Base-by-base conservation (phyloP, 2,329 filamentous ascomycete genomes). In the Alternaria tenuissima region DNA sequence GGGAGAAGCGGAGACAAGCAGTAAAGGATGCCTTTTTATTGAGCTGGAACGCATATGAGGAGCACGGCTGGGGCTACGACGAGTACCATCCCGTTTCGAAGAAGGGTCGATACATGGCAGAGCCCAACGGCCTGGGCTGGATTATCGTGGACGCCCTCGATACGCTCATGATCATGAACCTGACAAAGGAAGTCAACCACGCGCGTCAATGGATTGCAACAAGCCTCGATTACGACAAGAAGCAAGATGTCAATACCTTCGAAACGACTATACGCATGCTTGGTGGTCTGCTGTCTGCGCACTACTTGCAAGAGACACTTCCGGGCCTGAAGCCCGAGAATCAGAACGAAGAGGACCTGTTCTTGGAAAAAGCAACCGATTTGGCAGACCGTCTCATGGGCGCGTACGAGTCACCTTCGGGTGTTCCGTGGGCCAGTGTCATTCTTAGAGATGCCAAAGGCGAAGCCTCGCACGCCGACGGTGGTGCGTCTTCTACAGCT, bases 231-330 rank as follows among this genome's bases (percentile, higher is more conserved):
- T 98, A 96, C 81, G 89, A 97, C 61, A 93, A 97, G 78, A 86
- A 97, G 72, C 93, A 97, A 77, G 93, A 97, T 76, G 94, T 99
- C 57, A 98, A 93, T 78, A 97, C 93, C 0, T 99, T 98, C 71
- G 95, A 99, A 81, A 98, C 94, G 7, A 98, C 94, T 0, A 98
- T 98, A 71, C 91, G 95, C 53, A 98, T 98, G 94, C 84, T 99
- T 51, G 95, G 95, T 16, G 95, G 95, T 11, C 83, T 99, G 42
- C 84, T 99, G 34, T 94, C 94, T 2, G 95, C 95, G 9, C 93
- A 99, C 77, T 98, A 98, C 78, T 85, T 99, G n/a, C 94, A 93
- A 22, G 95, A 88, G 24, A 86, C 87, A 55, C 94, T 90, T 68
- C 93, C 93, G 0, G 80, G 90, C n/a, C 84, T 97, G 67, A 93